These are phyloP conservation scores for Panicum miliaceum DNA, from an alignment of 176 grass and related monocot species.

Conservation along the genomic window DNA sequence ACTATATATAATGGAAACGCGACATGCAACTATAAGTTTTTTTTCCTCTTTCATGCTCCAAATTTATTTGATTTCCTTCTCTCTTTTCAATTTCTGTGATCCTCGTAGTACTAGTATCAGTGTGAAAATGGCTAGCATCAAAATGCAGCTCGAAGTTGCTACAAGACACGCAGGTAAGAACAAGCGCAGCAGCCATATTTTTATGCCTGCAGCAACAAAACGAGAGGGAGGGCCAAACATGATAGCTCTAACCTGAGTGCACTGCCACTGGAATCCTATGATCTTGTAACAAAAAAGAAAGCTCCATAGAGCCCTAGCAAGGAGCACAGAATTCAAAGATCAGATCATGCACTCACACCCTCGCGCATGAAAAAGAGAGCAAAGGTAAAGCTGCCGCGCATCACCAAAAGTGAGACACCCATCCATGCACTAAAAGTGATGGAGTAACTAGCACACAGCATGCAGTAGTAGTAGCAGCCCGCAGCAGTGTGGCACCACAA, in stretches of 20 bases:
- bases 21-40: background rate
- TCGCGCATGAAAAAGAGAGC: constrained; percentile 42
- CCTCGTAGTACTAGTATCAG: background rate
- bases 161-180: constrained; percentile 61
- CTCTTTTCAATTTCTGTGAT: background rate
- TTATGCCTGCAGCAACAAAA: constrained; percentile 35
- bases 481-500: constrained; percentile 1
- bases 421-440: constrained; percentile 58
- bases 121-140: constrained; percentile 32
- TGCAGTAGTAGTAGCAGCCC: constrained; percentile 11
- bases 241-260: constrained; percentile 43
- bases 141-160: constrained; percentile 46
- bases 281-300: constrained; percentile 44
- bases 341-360: constrained; percentile 48
- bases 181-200: constrained; percentile 40
- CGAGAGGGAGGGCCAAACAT: constrained; percentile 30
- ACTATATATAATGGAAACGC: background rate
- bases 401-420: constrained; percentile 55
- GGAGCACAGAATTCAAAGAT: constrained; percentile 55
- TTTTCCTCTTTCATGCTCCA: constrained; percentile 5
- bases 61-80: background rate
- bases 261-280: constrained; percentile 58
- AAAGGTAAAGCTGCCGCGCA: constrained; percentile 58
- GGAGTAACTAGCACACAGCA: constrained; percentile 39
- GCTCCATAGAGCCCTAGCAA: background rate